Evolutionary conservation across 148 eudicot species (phyloP).

Genomic region (Selenicereus undatus): DNA sequence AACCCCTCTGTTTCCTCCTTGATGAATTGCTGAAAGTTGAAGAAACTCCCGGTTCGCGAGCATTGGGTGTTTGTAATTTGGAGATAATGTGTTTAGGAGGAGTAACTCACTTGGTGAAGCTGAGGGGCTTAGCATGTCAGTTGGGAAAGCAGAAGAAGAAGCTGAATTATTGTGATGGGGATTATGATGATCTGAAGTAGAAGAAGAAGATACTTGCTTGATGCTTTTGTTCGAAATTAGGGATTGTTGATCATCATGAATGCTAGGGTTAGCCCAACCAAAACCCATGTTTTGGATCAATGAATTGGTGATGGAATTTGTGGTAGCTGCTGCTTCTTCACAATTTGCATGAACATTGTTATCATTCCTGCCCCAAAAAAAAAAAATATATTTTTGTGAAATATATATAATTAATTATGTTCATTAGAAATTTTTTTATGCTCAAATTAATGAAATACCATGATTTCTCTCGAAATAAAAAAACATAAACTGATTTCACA

Average conservation of each 20-base stretch:
- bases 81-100: slow-evolving; percentile 44
- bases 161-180: background rate
- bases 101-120: slow-evolving; percentile 29
- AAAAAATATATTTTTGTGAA: background rate
- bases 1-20: slow-evolving; percentile 1
- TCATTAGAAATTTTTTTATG: background rate
- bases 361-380: slow-evolving; percentile 36
- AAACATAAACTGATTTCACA: background rate
- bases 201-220: slow-evolving; percentile 28
- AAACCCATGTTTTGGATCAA: slow-evolving; percentile 50
- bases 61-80: slow-evolving; percentile 27
- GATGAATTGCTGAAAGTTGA: slow-evolving; percentile 7
- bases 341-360: slow-evolving; percentile 30
- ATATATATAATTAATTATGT: no score
- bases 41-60: background rate
- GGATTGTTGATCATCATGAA: slow-evolving; percentile 21
- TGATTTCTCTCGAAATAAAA: background rate
- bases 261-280: slow-evolving; percentile 27
- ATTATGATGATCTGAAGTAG: slow-evolving; percentile 23
- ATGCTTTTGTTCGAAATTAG: slow-evolving; percentile 17
- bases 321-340: slow-evolving; percentile 21
- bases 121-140: slow-evolving; percentile 42
- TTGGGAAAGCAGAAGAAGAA: slow-evolving; percentile 23
- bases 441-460: no score
- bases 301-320: slow-evolving; percentile 23